Evolutionary conservation across 2,329 filamentous ascomycete species (phyloP), one percentile per base, ranked within the genome.

Genomic region (Curvularia sp.): DNA sequence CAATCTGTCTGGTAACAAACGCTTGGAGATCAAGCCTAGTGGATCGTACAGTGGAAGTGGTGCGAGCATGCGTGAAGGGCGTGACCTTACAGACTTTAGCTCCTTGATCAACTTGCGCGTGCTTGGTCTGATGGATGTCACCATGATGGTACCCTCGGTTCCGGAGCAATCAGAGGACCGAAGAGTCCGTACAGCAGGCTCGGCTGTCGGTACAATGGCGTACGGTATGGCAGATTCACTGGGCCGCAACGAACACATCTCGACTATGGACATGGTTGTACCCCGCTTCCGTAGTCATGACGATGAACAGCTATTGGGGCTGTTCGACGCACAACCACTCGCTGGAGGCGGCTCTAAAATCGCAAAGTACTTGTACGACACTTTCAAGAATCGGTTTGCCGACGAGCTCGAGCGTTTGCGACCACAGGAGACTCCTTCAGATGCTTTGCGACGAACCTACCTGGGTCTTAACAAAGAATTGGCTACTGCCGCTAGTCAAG

Each of bases 191-290:
- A 98, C 95, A n/a, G 96, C 95, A 27, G 93, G 93, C n/a, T 97
- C 94, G 0, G 80, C 94, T 55, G 93, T 96, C 19, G 94, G 94
- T 1, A 89, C 92, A 30, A 86, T 99, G 77, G 89, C 92, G 1
- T 99, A 99, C 71, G 95, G 95, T 60, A 97, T 99, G 93, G 95
- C 95, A 7, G 95, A 99, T 78, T 96, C 92, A 13, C 82, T 99
- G 13, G 95, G 95, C 38, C 91, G 88, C 72, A 93, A 94, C 68
- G 95, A 99, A 77, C 95, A 99, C 75, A 80, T 99, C 50, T 98
- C 95, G 5, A 97, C 93, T 2, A 89, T 98, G 58, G 95, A 99
- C 74, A 89, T 99, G 79, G 92, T 99, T 19, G 91, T 98, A 28
- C 95, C 95, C 10, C 87, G 92, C 45, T 95, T 97, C 80, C 90